phyloP scores from a whole-genome alignment of 2,329 filamentous ascomycete genomes.

The Claviceps sp. region DNA sequence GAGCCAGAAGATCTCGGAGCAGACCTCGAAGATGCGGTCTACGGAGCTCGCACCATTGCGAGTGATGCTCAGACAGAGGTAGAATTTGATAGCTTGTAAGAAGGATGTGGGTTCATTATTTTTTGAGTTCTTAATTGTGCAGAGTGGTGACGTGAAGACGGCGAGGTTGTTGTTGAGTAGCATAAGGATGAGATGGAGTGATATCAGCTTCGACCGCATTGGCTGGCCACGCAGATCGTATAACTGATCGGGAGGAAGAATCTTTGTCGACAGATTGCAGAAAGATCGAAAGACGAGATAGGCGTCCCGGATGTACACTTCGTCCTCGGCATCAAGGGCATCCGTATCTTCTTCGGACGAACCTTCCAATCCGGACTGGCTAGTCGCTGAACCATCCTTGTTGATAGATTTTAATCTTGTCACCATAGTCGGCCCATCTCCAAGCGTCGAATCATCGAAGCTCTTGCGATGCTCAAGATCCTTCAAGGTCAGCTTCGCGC shows the following conservation, averaged over 20 bases:
- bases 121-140: conserved; percentile 84
- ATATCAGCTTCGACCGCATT: conserved; percentile 94
- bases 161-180: conserved; percentile 86
- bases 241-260: conserved; percentile 77
- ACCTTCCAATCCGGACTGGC: conserved; percentile 41
- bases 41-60: conserved; percentile 91
- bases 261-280: conserved; percentile 92
- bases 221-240: conserved; percentile 87
- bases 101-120: conserved; percentile 82
- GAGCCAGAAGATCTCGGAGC: conserved; percentile 94
- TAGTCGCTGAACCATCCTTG: conserved; percentile 27
- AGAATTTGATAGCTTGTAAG: conserved; percentile 90
- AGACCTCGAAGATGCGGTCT: conserved; percentile 84
- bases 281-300: conserved; percentile 96
- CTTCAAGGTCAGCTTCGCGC: conserved; percentile 49
- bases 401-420: conserved; percentile 42
- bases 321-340: conserved; percentile 61
- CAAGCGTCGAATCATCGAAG: conserved; percentile 54
- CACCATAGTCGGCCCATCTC: conserved; percentile 55
- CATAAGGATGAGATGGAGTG: conserved; percentile 88
- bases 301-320: conserved; percentile 92
- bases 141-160: conserved; percentile 82
- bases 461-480: conserved; percentile 55
- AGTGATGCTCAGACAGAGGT: conserved; percentile 87
- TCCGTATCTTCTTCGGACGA: conserved; percentile 44